Evolutionary conservation across 106 monocot genomes (phyloP).

Genomic region (Agapanthus africanus): DNA sequence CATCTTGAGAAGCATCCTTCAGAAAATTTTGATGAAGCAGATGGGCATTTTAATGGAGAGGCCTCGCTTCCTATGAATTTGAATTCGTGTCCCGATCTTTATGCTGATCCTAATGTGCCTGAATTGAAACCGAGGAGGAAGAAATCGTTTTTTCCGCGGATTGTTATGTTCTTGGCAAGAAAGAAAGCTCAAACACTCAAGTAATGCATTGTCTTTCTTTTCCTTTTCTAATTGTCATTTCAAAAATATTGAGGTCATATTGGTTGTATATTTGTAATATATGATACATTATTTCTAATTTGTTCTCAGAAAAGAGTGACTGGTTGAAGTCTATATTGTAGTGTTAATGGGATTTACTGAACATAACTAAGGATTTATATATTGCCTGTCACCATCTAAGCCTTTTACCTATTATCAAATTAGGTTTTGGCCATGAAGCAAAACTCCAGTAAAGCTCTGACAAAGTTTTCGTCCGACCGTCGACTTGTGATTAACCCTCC

Average conservation of each 20-base stretch:
- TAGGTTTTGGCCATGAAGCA: too few relatives aligned
- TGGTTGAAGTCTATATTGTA: too few relatives aligned
- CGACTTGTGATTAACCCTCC: too few relatives aligned
- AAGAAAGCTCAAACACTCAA: slow-evolving; percentile 41
- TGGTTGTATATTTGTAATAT: neutral
- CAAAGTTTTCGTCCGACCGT: too few relatives aligned
- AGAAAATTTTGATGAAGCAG: slow-evolving; percentile 1
- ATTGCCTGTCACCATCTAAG: too few relatives aligned
- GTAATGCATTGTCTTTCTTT: slow-evolving; percentile 5
- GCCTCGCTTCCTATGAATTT: slow-evolving; percentile 2
- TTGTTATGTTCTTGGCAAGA: slow-evolving; percentile 52
- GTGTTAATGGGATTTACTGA: too few relatives aligned
- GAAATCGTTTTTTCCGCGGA: slow-evolving; percentile 54
- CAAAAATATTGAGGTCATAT: neutral
- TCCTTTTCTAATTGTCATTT: neutral
- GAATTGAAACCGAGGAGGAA: slow-evolving; percentile 43
- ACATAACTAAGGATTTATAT: too few relatives aligned
- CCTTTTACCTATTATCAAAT: too few relatives aligned
- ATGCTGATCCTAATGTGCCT: neutral
- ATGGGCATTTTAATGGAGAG: neutral
- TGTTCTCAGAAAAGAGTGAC: too few relatives aligned
- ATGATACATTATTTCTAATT: too few relatives aligned
- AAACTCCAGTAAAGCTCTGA: too few relatives aligned
- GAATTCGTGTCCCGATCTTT: slow-evolving; percentile 8
- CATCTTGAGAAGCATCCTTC: neutral